A percentile compares a stretch with the other conserved stretches of the same genome.
Evolutionary conservation across 352 stramenopile species (phyloP).

Genomic region (Globisporangium spinosum): DNA sequence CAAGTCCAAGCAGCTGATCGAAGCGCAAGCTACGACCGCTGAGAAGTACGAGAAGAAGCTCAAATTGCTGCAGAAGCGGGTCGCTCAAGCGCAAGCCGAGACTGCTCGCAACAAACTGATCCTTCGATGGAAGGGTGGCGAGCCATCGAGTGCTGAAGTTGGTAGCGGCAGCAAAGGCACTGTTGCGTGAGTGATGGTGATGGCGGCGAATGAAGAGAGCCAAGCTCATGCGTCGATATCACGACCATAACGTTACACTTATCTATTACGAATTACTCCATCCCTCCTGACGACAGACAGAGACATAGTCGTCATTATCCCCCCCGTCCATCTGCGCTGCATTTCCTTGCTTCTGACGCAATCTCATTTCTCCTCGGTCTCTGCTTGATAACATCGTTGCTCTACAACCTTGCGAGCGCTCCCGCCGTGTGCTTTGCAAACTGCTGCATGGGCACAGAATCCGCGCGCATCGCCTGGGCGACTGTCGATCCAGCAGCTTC

Average conservation of each 20-base stretch:
- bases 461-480: conserved; percentile 52
- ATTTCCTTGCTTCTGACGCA: neutral
- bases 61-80: conserved; percentile 38
- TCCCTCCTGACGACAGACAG: neutral
- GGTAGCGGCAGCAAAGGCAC: neutral
- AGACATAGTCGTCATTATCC: neutral
- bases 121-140: conserved; percentile 43
- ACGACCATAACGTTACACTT: neutral
- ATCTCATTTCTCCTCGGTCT: neutral
- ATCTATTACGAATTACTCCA: conserved; percentile 8
- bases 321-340: neutral
- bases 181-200: neutral
- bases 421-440: conserved; percentile 66
- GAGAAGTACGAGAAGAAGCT: conserved; percentile 74
- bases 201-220: neutral
- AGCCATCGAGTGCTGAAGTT: neutral
- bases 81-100: conserved; percentile 44
- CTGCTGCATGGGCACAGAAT: conserved; percentile 75
- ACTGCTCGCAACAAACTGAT: conserved; percentile 31
- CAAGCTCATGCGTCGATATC: neutral
- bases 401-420: conserved; percentile 57
- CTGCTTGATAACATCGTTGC: neutral
- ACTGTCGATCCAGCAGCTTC: conserved; percentile 62
- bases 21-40: conserved; percentile 40
- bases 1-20: conserved; percentile 26